phyloP scores from a whole-genome alignment of 805 yeast species.

The Diddensiella santjacobensis region DNA sequence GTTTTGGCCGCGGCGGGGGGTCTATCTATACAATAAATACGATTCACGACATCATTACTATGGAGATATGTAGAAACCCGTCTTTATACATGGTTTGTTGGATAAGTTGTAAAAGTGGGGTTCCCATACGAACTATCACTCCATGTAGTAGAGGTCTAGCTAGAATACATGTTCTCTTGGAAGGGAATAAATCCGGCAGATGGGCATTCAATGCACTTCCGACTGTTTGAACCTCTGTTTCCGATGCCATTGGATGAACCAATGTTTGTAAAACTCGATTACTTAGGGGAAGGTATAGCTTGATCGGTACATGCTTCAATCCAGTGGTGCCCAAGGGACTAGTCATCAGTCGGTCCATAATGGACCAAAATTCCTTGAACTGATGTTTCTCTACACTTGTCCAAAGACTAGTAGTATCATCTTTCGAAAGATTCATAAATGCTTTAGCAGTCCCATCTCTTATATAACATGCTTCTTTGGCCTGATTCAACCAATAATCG shows the following conservation, averaged over 20 bases:
- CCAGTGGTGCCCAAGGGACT: slow-evolving; percentile 10
- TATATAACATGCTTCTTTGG: slow-evolving; percentile 78
- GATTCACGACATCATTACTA: slow-evolving; percentile 36
- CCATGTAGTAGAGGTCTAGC: slow-evolving; percentile 55
- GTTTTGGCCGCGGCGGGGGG: too few species aligned
- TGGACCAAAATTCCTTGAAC: slow-evolving; percentile 28
- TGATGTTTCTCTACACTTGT: slow-evolving; percentile 36
- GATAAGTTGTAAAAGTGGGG: slow-evolving; percentile 47
- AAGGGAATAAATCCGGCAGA: slow-evolving; percentile 47
- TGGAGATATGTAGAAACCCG: slow-evolving; percentile 59
- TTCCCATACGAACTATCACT: slow-evolving; percentile 42
- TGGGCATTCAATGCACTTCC: slow-evolving; percentile 39
- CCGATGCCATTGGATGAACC: slow-evolving; percentile 20
- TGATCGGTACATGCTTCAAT: slow-evolving; percentile 31
- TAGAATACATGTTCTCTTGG: slow-evolving; percentile 34
- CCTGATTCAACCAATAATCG: slow-evolving; percentile 66
- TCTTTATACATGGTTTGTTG: slow-evolving; percentile 49
- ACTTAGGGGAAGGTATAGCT: slow-evolving; percentile 34
- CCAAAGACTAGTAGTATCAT: slow-evolving; percentile 59
- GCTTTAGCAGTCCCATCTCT: slow-evolving; percentile 73
- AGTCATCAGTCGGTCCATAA: slow-evolving; percentile 26
- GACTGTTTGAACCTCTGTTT: slow-evolving; percentile 31
- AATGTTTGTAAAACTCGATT: slow-evolving; percentile 38
- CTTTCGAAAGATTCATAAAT: slow-evolving; percentile 71
- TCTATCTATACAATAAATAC: too few species aligned